Evolutionary conservation across 257 asterid genomes (phyloP).

Genomic region (Solanum acaule): DNA sequence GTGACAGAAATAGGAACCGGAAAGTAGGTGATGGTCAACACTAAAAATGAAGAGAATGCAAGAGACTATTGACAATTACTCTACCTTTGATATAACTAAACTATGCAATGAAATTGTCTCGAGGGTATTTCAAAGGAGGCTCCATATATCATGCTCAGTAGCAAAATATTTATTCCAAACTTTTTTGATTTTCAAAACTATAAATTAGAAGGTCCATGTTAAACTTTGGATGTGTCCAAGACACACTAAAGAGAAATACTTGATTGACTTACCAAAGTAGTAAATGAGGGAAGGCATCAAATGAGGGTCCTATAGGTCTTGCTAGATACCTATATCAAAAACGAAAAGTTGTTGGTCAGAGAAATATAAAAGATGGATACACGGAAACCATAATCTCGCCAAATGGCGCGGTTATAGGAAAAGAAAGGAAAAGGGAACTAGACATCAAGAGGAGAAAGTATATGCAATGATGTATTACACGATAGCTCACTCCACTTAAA

Average conservation of each 20-base stretch:
- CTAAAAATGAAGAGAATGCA: conserved; percentile 8
- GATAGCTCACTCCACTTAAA: not conserved
- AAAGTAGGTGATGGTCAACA: conserved; percentile 8
- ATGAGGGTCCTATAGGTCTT: conserved; percentile 51
- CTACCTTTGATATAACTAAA: not conserved
- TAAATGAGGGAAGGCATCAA: conserved; percentile 51
- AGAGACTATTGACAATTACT: not conserved
- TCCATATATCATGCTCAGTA: not conserved
- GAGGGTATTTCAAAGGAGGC: not conserved
- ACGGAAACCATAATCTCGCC: not conserved
- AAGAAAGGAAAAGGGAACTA: not conserved
- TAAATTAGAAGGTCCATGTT: conserved; percentile 1
- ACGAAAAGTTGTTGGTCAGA: conserved; percentile 56
- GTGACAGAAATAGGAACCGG: conserved; percentile 10
- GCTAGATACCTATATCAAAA: conserved; percentile 94
- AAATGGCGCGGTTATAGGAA: not conserved
- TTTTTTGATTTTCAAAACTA: no score
- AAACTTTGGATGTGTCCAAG: conserved; percentile 5
- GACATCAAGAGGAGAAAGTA: not conserved
- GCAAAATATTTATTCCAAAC: not conserved
- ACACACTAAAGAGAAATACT: conserved; percentile 8
- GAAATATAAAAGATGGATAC: not conserved
- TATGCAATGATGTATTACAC: not conserved
- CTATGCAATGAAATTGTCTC: not conserved
- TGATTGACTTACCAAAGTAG: conserved; percentile 54